Conservation (phyloP, 176 grass and related monocot species). For the Oryza glumipatula region DNA sequence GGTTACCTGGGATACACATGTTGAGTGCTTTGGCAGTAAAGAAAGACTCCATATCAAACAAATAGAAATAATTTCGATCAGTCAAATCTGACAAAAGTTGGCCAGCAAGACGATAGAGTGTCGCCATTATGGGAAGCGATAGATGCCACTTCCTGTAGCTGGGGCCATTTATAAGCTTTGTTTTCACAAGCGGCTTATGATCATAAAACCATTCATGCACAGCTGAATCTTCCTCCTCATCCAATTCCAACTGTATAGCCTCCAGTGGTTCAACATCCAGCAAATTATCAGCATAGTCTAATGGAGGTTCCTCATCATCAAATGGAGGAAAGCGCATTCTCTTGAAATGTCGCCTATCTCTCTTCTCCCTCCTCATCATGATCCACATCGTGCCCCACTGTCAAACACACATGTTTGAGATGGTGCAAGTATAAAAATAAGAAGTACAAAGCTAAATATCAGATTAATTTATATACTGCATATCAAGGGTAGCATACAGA, state of each 20-base stretch:
- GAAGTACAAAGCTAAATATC: neutral
- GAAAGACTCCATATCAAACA: slow-evolving; percentile 98
- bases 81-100: slow-evolving; percentile 93
- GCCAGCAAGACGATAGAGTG: slow-evolving; percentile 89
- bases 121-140: slow-evolving; percentile 95
- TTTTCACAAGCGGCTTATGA: slow-evolving; percentile 97
- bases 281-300: slow-evolving; percentile 98
- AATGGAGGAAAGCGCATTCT: slow-evolving; percentile 99
- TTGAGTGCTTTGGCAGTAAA: slow-evolving; percentile 97
- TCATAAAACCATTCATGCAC: slow-evolving; percentile 98
- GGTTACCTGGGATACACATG: slow-evolving; percentile 97
- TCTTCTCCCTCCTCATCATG: slow-evolving; percentile 98
- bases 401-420: slow-evolving; percentile 26
- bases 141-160: slow-evolving; percentile 98
- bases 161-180: slow-evolving; percentile 92
- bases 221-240: slow-evolving; percentile 92
- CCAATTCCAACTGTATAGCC: slow-evolving; percentile 93
- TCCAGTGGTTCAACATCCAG: slow-evolving; percentile 94
- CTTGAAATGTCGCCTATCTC: slow-evolving; percentile 95
- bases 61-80: slow-evolving; percentile 92
- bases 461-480: neutral
- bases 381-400: slow-evolving; percentile 99
- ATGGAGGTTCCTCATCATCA: slow-evolving; percentile 96
- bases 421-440: slow-evolving; percentile 23
- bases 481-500: neutral